Evolutionary conservation across 306 rosid genomes (phyloP), one percentile per base, ranked within the genome.

Genomic region (Trichosanthes cucumerina): DNA sequence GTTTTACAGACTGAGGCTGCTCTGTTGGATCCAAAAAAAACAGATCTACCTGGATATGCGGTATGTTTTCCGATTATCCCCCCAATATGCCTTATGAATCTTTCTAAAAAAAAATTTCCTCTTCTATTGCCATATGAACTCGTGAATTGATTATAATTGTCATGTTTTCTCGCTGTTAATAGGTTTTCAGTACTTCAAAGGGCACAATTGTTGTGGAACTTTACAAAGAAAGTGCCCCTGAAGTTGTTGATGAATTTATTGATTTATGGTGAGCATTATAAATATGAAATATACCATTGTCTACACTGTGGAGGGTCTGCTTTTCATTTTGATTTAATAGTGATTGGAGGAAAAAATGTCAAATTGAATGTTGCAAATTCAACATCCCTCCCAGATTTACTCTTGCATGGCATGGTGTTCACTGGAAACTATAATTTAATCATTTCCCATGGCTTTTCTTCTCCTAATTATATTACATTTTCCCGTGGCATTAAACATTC

Each of bases 241-340:
- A 95, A 85, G 97, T 88, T 78, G 98, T 95, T 82, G 98, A 95
- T 81, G 95, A 92, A 86, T 95, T 95, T 90, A 89, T 92, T 73
- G 97, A 95, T 87, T 88, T 92, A 79, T 90, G 98, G 98, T 95
- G 81, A 89, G 98, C 90, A 72, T 62, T 70, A 6, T 9, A 76
- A 23, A 18, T 38, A 38, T 19, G 2, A 56, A 38, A 76, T 43
- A 57, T 56, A 19, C 21, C 69, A 62, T 62, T 31, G 38, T 70
- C 38, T 24, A 44, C 39, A 10, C 53, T 72, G 41, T 72, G 38
- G 59, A 15, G 77, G 58, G 59, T 71, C 77, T 71, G 36, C 46
- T 19, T 73, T 49, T 73, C 28, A 50, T 33, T 10, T 11, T 52
- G 44, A 31, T 52, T 74, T 50, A 50, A 1, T 16, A 8, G 58